Conservation (phyloP, 2,329 filamentous ascomycete species). For the Acrodontium crateriforme region DNA sequence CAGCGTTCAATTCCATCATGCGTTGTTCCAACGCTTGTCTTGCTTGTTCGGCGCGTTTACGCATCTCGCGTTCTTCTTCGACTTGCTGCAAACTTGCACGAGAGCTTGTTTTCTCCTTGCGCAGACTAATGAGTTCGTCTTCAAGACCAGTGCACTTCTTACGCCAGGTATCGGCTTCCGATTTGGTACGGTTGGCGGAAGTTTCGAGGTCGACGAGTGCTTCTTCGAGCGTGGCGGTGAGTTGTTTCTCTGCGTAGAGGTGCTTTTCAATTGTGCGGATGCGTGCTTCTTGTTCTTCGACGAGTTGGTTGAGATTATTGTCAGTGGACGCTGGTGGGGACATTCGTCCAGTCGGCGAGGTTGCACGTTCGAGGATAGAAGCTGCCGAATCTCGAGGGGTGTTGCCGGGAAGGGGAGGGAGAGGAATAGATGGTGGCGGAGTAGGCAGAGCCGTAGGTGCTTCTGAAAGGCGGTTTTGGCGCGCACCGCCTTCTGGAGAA, state of each 20-base stretch:
- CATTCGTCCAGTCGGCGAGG: conserved; percentile 50
- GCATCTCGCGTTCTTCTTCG: conserved; percentile 90
- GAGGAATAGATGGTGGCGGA: conserved; percentile 86
- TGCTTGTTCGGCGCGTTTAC: conserved; percentile 78
- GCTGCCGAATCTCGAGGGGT: conserved; percentile 35
- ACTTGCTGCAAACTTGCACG: conserved; percentile 69
- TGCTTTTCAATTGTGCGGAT: conserved; percentile 96
- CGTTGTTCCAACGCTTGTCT: conserved; percentile 81
- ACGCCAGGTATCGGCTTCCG: conserved; percentile 80
- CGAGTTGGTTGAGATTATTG: conserved; percentile 52
- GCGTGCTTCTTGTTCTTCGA: conserved; percentile 89
- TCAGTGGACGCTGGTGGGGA: conserved; percentile 47
- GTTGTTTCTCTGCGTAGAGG: conserved; percentile 85
- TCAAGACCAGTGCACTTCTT: conserved; percentile 71
- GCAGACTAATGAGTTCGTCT: conserved; percentile 50
- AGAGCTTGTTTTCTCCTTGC: conserved; percentile 43
- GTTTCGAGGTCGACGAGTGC: conserved; percentile 86
- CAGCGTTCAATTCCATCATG: conserved; percentile 60
- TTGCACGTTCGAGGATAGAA: conserved; percentile 38
- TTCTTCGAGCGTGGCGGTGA: conserved; percentile 89
- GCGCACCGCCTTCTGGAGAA: conserved; percentile 34
- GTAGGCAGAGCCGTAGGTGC: conserved; percentile 78
- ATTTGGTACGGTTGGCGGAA: conserved; percentile 81
- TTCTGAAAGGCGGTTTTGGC: conserved; percentile 75
- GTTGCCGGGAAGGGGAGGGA: conserved; percentile 66